A percentile compares a stretch with the other conserved stretches of the same genome.
Evolutionary conservation across 1,284 basidiomycete species (phyloP).

Genomic region (Hemileia vastatrix): DNA sequence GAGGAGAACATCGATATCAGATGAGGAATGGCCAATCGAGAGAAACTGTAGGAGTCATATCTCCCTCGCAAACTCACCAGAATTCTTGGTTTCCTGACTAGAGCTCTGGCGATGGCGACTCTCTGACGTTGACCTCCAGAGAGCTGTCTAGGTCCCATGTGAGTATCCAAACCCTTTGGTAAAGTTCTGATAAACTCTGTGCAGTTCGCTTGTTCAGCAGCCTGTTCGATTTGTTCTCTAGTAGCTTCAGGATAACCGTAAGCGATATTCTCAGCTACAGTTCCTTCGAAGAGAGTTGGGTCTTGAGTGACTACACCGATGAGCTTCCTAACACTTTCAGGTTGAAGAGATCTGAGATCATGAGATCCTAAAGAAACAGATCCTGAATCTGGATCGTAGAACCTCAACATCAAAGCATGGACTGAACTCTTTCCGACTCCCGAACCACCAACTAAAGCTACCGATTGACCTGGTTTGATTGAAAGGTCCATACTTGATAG

Average conservation of each 20-base stretch:
- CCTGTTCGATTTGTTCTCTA: constrained; percentile 71
- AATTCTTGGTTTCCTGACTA: constrained; percentile 48
- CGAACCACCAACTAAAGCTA: constrained; percentile 35
- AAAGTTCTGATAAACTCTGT: constrained; percentile 80
- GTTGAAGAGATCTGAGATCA: constrained; percentile 71
- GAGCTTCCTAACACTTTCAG: constrained; percentile 69
- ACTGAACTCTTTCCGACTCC: constrained; percentile 54
- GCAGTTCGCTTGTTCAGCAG: constrained; percentile 82
- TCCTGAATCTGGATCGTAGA: constrained; percentile 80
- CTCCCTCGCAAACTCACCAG: too few relatives aligned
- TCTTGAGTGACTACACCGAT: constrained; percentile 78
- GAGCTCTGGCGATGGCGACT: constrained; percentile 50
- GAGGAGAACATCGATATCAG: constrained; percentile 5
- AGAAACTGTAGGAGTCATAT: constrained; percentile 24
- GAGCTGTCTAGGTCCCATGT: constrained; percentile 45
- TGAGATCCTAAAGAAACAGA: constrained; percentile 54
- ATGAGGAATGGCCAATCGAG: constrained; percentile 44
- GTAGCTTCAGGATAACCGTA: constrained; percentile 69
- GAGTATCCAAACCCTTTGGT: constrained; percentile 71
- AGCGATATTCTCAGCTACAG: constrained; percentile 84
- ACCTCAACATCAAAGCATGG: constrained; percentile 75
- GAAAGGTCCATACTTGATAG: constrained; percentile 36
- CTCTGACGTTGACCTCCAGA: constrained; percentile 49
- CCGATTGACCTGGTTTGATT: constrained; percentile 34
- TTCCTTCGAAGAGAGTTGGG: constrained; percentile 77